A percentile compares a stretch with the other conserved stretches of the same genome.
Evolutionary conservation across 495 filamentous ascomycete species (phyloP).

Genomic region (Lepraria neglecta): DNA sequence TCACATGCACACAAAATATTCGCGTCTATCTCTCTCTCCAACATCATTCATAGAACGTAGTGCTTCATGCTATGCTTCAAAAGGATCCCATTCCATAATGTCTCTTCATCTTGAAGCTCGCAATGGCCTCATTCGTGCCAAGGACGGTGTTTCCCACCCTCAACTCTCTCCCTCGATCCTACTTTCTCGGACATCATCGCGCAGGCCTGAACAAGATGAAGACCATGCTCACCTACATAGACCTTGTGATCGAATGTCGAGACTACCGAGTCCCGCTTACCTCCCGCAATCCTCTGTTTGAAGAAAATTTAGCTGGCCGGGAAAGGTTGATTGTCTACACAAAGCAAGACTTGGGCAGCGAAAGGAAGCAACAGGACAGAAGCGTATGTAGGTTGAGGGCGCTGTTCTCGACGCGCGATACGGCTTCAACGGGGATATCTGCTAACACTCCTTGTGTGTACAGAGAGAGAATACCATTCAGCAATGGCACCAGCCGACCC

Average conservation of each 20-base stretch:
- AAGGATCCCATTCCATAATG: not conserved
- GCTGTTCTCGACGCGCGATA: not conserved
- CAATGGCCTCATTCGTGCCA: constrained; percentile 56
- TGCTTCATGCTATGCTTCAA: constrained; percentile 1
- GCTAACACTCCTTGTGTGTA: not conserved
- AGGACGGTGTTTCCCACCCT: constrained; percentile 61
- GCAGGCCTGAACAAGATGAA: constrained; percentile 82
- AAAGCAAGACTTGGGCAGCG: constrained; percentile 68
- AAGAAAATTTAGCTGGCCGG: constrained; percentile 60
- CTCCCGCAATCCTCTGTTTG: constrained; percentile 86
- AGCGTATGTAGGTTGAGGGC: constrained; percentile 26
- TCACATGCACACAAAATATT: too few species aligned
- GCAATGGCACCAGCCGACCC: constrained; percentile 50
- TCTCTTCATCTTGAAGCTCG: not conserved
- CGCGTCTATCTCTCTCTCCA: too few species aligned
- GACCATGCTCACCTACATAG: constrained; percentile 68
- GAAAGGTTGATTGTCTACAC: constrained; percentile 85
- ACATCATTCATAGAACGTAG: too few species aligned
- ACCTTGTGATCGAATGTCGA: constrained; percentile 89
- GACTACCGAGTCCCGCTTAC: constrained; percentile 87
- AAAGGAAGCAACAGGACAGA: constrained; percentile 26
- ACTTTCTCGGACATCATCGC: constrained; percentile 93
- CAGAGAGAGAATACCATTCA: constrained; percentile 46
- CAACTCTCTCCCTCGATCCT: constrained; percentile 75
- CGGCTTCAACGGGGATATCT: not conserved